Percentiles rank a stretch among this genome's conserved stretches.
Evolutionary conservation across 306 rosid species (phyloP).

Genomic region (Chamaecrista fasciculata): DNA sequence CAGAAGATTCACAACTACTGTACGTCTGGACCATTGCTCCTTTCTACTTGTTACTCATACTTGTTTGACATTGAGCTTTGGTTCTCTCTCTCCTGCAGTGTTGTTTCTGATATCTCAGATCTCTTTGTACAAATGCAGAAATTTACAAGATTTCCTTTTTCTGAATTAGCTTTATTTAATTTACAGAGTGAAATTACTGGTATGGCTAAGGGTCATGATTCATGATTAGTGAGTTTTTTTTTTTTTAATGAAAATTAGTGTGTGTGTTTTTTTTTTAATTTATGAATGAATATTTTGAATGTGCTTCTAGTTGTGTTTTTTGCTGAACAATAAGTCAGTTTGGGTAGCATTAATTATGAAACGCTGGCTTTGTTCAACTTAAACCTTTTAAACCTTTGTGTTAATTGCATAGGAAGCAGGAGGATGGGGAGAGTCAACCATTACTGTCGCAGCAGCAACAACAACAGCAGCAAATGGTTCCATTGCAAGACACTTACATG

Average conservation of each 20-base stretch:
- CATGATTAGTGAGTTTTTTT: slow-evolving; percentile 11
- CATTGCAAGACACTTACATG: slow-evolving; percentile 91
- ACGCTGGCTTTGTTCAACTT: slow-evolving; percentile 3
- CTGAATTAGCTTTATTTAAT: slow-evolving; percentile 7
- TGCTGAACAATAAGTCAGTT: not conserved
- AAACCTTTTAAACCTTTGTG: not conserved
- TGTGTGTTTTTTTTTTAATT: slow-evolving; percentile 3
- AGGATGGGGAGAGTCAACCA: slow-evolving; percentile 87
- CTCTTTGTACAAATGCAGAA: not conserved
- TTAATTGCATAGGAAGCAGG: slow-evolving; percentile 60
- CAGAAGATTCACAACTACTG: not conserved
- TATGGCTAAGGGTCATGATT: not conserved
- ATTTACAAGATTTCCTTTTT: slow-evolving; percentile 2
- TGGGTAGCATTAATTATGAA: slow-evolving; percentile 7
- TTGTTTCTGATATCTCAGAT: not conserved
- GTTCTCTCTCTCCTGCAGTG: not conserved
- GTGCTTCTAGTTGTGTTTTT: not conserved
- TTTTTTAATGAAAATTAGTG: not conserved
- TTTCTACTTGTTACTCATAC: not conserved
- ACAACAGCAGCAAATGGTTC: slow-evolving; percentile 78
- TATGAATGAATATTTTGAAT: not conserved
- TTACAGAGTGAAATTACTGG: not conserved
- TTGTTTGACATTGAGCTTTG: not conserved
- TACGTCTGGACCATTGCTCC: not conserved
- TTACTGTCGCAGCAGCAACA: slow-evolving; percentile 62